These are phyloP conservation scores for Gossypium schwendimanii DNA, from an alignment of 441 rosid genomes.

Conservation along the genomic window DNA sequence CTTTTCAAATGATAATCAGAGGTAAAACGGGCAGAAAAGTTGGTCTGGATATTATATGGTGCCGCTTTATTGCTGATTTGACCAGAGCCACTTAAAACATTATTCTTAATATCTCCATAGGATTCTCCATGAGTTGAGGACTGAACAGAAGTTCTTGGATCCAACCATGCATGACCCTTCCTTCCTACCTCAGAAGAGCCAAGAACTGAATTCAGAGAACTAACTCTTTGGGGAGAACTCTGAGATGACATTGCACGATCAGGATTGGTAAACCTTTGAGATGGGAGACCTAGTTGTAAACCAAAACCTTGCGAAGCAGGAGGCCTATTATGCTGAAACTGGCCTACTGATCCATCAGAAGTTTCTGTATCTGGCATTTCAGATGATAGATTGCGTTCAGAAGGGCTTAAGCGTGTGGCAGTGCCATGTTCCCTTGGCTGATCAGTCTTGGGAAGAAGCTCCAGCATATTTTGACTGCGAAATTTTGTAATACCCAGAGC, in stretches of 20 bases:
- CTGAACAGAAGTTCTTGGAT: conserved; percentile 39
- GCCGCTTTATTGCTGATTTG: conserved; percentile 20
- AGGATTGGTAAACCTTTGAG: conserved; percentile 44
- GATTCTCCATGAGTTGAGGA: conserved; percentile 33
- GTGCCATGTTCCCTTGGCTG: conserved; percentile 42
- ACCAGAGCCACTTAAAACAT: conserved; percentile 21
- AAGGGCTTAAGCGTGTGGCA: conserved; percentile 37
- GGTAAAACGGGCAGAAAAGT: conserved; percentile 21
- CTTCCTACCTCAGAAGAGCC: conserved; percentile 31
- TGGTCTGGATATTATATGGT: conserved; percentile 22
- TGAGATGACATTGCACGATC: conserved; percentile 36
- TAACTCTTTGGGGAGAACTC: conserved; percentile 27
- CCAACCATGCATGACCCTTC: conserved; percentile 35
- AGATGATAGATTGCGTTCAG: conserved; percentile 28
- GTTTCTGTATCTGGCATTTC: conserved; percentile 44
- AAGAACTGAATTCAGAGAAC: conserved; percentile 24
- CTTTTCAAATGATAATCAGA: conserved; percentile 41
- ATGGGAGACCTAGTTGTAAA: conserved; percentile 74
- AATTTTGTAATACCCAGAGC: neutral
- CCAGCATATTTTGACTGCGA: conserved; percentile 75
- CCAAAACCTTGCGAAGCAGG: conserved; percentile 66
- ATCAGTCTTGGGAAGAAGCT: conserved; percentile 76
- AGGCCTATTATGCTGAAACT: conserved; percentile 38
- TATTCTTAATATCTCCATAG: conserved; percentile 31
- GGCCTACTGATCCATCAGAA: conserved; percentile 47